Evolutionary conservation across 2,329 filamentous ascomycete genomes (phyloP), one percentile per base, ranked within the genome.

Genomic region (Penicillium polonicum): DNA sequence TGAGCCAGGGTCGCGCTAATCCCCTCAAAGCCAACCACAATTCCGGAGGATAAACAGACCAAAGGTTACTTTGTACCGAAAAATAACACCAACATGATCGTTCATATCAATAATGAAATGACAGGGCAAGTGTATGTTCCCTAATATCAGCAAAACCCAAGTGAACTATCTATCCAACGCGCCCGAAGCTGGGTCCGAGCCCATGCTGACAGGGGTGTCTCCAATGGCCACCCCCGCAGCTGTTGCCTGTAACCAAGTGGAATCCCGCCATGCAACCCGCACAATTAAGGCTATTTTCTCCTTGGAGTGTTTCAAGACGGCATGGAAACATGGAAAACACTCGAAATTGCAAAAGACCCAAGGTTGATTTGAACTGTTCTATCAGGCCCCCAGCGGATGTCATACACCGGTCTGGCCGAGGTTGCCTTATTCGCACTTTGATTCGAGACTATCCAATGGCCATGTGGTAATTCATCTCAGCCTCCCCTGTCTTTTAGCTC

Each of bases 181-280:
- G 49, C 35, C 42, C 49, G 57, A 46, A 17, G 48, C 36, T 55
- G 52, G 60, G 63, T 54, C 58, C 60, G 63, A 63, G 62, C 60
- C 63, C 56, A 53, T 55, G 57, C 61, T 59, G 57, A 65, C 56
- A 39, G 49, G 59, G 49, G 38, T 17, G 48, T 36, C 43, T 19
- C 23, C n/a, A 44, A 51, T 51, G 52, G 53, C 51, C 55, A 57
- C 56, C 56, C 57, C 61, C 53, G 55, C 60, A 64, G 57, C 61
- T 36, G 38, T n/a, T 55, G 27, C 33, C 51, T 38, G 43, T 48
- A 38, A 54, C 17, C 60, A 57, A 62, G 58, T 63, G 46, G 48
- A 58, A 45, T 52, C 43, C 33, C 23, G 36, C 39, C 27, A 23
- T 33, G 25, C 35, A 33, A 42, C 19, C 19, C 31, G 17, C 38